A percentile compares a stretch with the other conserved stretches of the same genome.
Evolutionary conservation across 73 alveolate species (phyloP).

Genomic region (Breviolum minutum): DNA sequence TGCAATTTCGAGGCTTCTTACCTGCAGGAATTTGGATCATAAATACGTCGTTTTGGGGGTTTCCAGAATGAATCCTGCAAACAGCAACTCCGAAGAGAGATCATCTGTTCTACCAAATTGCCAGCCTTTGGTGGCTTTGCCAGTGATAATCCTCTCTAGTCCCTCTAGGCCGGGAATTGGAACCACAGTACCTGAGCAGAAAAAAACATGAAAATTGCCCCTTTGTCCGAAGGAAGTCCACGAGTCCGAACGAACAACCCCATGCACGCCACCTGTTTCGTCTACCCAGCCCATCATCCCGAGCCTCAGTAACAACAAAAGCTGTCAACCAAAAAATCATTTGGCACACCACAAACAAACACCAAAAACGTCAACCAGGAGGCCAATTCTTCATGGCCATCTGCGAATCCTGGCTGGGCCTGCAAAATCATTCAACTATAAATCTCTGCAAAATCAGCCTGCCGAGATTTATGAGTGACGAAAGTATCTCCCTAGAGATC

Average conservation of each 20-base stretch:
- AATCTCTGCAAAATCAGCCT: neutral
- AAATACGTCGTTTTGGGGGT: neutral
- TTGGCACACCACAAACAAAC: neutral
- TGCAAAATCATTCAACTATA: neutral
- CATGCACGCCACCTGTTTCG: conserved; percentile 15
- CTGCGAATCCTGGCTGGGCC: conserved; percentile 88
- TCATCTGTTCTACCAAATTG: neutral
- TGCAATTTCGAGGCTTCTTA: conserved; percentile 81
- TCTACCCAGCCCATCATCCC: conserved; percentile 90
- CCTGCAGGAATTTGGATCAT: neutral
- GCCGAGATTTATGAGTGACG: neutral
- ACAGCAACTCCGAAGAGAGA: neutral
- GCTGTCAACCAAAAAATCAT: neutral
- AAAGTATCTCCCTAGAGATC: neutral
- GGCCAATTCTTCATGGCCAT: conserved; percentile 83
- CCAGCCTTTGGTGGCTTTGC: conserved; percentile 83
- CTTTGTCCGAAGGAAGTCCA: too few species aligned
- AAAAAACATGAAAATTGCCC: too few species aligned
- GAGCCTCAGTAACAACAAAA: neutral
- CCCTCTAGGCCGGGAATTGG: conserved; percentile 91
- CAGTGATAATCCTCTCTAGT: conserved; percentile 61
- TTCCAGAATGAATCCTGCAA: neutral
- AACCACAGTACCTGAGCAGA: conserved; percentile 76
- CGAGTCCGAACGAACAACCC: too few species aligned
- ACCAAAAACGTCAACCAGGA: neutral